These are phyloP conservation scores for Emericellopsis atlantica DNA, from an alignment of 2,329 filamentous ascomycete genomes.

Conservation along the genomic window DNA sequence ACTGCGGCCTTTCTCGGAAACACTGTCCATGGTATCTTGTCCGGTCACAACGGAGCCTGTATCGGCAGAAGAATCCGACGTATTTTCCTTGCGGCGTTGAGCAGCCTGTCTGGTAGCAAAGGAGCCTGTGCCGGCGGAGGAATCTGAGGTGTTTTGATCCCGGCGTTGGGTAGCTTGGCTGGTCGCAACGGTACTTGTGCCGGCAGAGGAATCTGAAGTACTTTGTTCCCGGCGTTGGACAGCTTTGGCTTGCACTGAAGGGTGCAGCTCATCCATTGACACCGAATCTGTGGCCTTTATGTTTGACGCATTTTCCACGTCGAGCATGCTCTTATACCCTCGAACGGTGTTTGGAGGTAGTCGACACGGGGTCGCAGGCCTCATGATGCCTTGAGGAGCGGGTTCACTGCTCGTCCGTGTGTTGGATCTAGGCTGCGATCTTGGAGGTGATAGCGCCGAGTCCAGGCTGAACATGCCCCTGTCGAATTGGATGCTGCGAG, in stretches of 20 bases:
- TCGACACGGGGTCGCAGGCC: constrained; percentile 2
- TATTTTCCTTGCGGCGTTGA: no score
- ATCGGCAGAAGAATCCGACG: no score
- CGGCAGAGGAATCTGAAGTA: no score
- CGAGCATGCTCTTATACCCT: constrained; percentile 40
- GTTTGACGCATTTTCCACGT: constrained; percentile 34
- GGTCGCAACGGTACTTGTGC: no score
- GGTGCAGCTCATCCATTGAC: constrained; percentile 33
- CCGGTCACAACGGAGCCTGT: no score
- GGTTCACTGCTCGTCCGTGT: constrained; percentile 22
- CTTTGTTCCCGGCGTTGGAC: no score
- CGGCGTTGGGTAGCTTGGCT: not conserved
- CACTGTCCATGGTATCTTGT: no score
- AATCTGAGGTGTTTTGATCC: not conserved
- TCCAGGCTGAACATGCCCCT: constrained; percentile 2
- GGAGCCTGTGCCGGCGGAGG: not conserved
- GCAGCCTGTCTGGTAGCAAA: no score
- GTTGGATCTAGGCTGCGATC: constrained; percentile 6
- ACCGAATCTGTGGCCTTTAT: constrained; percentile 29
- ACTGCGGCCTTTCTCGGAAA: no score
- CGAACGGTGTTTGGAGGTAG: constrained; percentile 9
- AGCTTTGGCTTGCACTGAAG: no score
- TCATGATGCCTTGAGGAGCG: constrained; percentile 5
- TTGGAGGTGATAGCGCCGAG: not conserved
- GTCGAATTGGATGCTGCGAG: constrained; percentile 37